Base-by-base conservation (phyloP, 148 eudicot species). In the Silene uniflora region DNA sequence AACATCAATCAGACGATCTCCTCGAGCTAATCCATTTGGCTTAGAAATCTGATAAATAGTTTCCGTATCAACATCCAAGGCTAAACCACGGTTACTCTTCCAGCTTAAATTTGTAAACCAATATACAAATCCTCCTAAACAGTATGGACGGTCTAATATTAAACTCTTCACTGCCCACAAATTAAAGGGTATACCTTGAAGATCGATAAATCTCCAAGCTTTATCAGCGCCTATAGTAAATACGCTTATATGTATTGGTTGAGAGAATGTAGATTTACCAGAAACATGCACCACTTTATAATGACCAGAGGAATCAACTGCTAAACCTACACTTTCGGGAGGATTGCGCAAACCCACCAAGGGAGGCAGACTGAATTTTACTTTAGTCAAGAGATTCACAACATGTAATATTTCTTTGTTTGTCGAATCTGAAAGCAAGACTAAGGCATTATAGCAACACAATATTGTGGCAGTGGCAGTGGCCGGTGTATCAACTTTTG, bases 31-130 rank as follows among this genome's bases (percentile, higher is more conserved):
- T 0, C 52, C 9, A 1, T 7, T 7, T 46, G 52, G 52, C 52
- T 46, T 9, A 46, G 52, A 46, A 11, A 46, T 7, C 12, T 11
- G 52, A 46, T 46, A 46, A 9, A 46, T 46, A 46, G 63, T 72
- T 72, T 72, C 74, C n/a, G 63, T 12, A 18, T 72, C 74, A 21
- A 72, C 63, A 25, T 72, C 74, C 74, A 72, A 25, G 74, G 74
- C 62, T 23, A 55, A 27, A 72, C 47, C 62, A 72, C 5, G 10
- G 35, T 18, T 0, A 27, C 10, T 46, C 52, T 46, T 46, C 52
- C 52, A 7, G 52, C 7, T 46, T 10, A 6, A 5, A 25, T 3
- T 5, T 2, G 16, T 10, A 72, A 14, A 8, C 74, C 64, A 55
- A 27, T 72, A 72, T 54, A 72, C 16, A 56, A 55, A 25, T 62